Base-by-base conservation (phyloP, 805 yeast species). In the Ogataea populi-albae region DNA sequence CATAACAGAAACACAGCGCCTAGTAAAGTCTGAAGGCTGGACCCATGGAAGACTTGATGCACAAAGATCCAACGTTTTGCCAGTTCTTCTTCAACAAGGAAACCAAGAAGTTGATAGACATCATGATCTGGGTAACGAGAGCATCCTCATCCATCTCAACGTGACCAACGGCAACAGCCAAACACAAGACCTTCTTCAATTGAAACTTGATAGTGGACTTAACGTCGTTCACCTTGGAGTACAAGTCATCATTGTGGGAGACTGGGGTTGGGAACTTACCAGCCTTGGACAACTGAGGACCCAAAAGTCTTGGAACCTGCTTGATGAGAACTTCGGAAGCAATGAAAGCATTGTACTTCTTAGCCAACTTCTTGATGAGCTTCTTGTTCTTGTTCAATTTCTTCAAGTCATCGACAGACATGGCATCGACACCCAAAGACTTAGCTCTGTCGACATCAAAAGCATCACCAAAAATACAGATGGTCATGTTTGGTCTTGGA, bases 191-290 rank as follows among this genome's bases (percentile, higher is more conserved):
- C 85, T 93, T 93, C 89, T 93, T 93, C 78, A 93, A 84, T 80
- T 93, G 99, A 95, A 93, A 93, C 86, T 91, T 93, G 81, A 93
- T 88, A 82, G 99, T 93, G 55, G 98, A 89, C 79, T 84, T 89
- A 64, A 93, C 98, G 68, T 93, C 99, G 63, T 76, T 81, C 64
- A 93, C 93, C 86, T 91, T 93, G 58, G 79, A 66, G 82, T 86
- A 86, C 69, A 93, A 81, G 72, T 93, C 98, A 70, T 93, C 99
- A 73, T 86, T 79, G 86, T 93, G 98, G 54, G 99, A 93, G 62
- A 93, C 98, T 76, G 99, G 99, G 71, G 98, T 91, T 74, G 99
- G 99, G 96, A 93, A 93, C 91, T 93, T 93, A 85, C 98, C 98
- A 68, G 97, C 98, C 86, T 93, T 93, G 60, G 98, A 93, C 68